Conservation (phyloP, 2,329 filamentous ascomycete species). For the Parafenestella ontariensis region DNA sequence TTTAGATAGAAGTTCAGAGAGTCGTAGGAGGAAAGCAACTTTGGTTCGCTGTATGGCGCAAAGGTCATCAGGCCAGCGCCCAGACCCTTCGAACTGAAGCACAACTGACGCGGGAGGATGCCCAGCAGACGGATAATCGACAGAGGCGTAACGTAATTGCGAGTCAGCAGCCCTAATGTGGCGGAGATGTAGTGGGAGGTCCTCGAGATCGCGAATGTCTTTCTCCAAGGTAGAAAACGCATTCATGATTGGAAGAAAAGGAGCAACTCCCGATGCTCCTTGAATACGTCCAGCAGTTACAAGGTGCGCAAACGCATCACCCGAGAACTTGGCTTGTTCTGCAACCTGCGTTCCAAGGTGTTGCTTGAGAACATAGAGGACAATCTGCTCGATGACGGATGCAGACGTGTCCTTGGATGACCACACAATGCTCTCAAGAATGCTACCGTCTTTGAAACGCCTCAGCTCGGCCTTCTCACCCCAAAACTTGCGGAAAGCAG, state of each 20-base stretch:
- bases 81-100: constrained; percentile 91
- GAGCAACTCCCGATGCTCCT: constrained; percentile 50
- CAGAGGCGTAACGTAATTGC: constrained; percentile 75
- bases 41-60: constrained; percentile 93
- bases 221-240: constrained; percentile 77
- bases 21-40: constrained; percentile 80
- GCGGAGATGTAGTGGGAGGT: constrained; percentile 84
- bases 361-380: constrained; percentile 71
- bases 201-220: constrained; percentile 77
- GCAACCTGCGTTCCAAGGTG: constrained; percentile 70
- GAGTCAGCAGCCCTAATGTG: constrained; percentile 78
- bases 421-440: constrained; percentile 93
- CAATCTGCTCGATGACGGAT: constrained; percentile 80
- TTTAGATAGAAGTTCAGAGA: constrained; percentile 74
- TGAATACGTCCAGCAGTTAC: constrained; percentile 48
- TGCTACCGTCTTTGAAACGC: constrained; percentile 93
- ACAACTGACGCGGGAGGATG: constrained; percentile 74
- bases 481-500: constrained; percentile 89
- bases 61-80: constrained; percentile 91
- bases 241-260: constrained; percentile 73
- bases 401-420: constrained; percentile 63
- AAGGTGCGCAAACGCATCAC: constrained; percentile 56
- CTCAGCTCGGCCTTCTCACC: constrained; percentile 90
- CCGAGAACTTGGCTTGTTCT: constrained; percentile 55
- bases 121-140: constrained; percentile 60